Evolutionary conservation across 129 eudicot genomes (phyloP).

Genomic region (Calendula officinalis): DNA sequence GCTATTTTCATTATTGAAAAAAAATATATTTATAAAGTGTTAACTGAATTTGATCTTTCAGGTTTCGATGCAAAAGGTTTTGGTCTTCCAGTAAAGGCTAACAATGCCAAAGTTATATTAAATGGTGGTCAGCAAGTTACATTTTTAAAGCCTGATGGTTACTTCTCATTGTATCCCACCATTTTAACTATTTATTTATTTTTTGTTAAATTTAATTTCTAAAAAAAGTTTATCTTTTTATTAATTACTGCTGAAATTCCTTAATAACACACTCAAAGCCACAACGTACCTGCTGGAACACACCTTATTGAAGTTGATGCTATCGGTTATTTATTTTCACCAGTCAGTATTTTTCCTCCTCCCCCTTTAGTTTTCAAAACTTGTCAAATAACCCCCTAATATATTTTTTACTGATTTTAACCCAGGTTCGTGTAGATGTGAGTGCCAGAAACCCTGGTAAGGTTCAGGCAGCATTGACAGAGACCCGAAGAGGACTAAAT

Average conservation of each 20-base stretch:
- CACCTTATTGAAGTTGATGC: conserved; percentile 97
- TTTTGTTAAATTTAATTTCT: not conserved
- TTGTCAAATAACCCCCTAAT: not conserved
- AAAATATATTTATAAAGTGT: conserved; percentile 7
- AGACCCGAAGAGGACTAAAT: conserved; percentile 73
- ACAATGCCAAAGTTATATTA: conserved; percentile 68
- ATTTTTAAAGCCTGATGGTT: conserved; percentile 86
- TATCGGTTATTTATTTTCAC: conserved; percentile 88
- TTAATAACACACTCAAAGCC: conserved; percentile 63
- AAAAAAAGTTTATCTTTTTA: not conserved
- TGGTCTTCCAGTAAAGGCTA: conserved; percentile 65
- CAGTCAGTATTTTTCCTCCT: conserved; percentile 47
- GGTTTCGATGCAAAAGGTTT: conserved; percentile 54
- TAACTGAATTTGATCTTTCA: conserved; percentile 21
- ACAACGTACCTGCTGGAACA: conserved; percentile 95
- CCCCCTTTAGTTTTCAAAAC: not conserved
- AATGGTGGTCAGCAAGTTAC: conserved; percentile 86
- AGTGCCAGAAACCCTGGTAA: conserved; percentile 98
- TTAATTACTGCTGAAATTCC: conserved; percentile 34
- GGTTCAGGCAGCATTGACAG: conserved; percentile 96
- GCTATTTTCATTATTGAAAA: no score
- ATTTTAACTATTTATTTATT: conserved; percentile 2
- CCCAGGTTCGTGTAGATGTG: conserved; percentile 95
- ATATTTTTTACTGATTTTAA: not conserved
- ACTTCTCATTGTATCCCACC: conserved; percentile 98